Conservation (phyloP, 2,329 filamentous ascomycete genomes). For the Shiraia sp. region DNA sequence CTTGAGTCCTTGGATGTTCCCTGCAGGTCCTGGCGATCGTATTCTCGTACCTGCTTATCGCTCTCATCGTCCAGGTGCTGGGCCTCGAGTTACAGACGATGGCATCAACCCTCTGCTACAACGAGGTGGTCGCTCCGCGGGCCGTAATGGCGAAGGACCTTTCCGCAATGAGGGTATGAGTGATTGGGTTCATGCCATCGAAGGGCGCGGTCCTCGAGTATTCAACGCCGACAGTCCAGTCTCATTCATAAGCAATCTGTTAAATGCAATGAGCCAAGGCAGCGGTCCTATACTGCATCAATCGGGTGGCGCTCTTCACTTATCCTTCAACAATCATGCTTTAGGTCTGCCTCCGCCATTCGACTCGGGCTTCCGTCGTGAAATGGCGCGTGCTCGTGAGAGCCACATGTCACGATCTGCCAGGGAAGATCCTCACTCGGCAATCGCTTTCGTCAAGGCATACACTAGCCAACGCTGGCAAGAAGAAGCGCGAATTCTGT, state of each 20-base stretch:
- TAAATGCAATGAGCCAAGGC: slow-evolving; percentile 58
- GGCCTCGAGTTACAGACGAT: slow-evolving; percentile 70
- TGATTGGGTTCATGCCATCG: slow-evolving; percentile 59
- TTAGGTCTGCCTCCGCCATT: slow-evolving; percentile 38
- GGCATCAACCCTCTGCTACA: slow-evolving; percentile 86
- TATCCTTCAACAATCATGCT: slow-evolving; percentile 53
- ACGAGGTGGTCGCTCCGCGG: slow-evolving; percentile 52
- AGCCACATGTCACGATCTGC: slow-evolving; percentile 38
- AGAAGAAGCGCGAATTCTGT: slow-evolving; percentile 87
- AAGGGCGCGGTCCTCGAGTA: slow-evolving; percentile 50
- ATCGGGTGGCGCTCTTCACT: slow-evolving; percentile 54
- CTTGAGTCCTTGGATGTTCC: slow-evolving; percentile 63
- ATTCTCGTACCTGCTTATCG: slow-evolving; percentile 52
- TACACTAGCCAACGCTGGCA: slow-evolving; percentile 79
- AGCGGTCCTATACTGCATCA: slow-evolving; percentile 33
- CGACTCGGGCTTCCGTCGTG: slow-evolving; percentile 35
- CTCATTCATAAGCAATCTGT: slow-evolving; percentile 61
- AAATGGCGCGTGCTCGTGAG: slow-evolving; percentile 38
- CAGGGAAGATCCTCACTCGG: slow-evolving; percentile 68
- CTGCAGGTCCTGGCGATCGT: slow-evolving; percentile 55
- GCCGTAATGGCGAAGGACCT: slow-evolving; percentile 25
- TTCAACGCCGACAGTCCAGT: slow-evolving; percentile 55
- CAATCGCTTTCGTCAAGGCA: slow-evolving; percentile 73
- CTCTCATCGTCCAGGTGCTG: slow-evolving; percentile 57
- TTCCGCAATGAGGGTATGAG: slow-evolving; percentile 48